phyloP scores from a whole-genome alignment of 495 filamentous ascomycete genomes.

The Monascus purpureus region DNA sequence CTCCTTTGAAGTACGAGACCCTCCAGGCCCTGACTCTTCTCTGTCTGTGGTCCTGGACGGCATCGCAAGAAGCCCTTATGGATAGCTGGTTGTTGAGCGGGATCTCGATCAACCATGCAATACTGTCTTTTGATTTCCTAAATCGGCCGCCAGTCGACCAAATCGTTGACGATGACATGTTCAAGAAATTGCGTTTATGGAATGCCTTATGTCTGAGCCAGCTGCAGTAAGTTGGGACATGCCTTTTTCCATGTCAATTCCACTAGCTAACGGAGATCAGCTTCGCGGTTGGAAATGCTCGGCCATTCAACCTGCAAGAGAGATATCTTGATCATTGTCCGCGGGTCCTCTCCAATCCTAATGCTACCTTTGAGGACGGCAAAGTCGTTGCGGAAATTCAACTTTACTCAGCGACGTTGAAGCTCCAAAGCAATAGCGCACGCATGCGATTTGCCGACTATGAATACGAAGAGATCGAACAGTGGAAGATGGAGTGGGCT shows the following conservation, averaged over 20 bases:
- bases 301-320: constrained; percentile 19
- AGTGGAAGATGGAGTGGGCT: constrained; percentile 27
- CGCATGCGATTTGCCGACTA: constrained; percentile 17
- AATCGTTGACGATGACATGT: constrained; percentile 16
- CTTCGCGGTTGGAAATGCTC: constrained; percentile 23
- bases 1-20: constrained; percentile 20
- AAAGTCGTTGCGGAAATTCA: constrained; percentile 25
- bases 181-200: constrained; percentile 24
- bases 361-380: constrained; percentile 20
- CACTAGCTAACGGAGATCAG: constrained; percentile 7
- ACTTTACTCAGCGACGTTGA: constrained; percentile 19
- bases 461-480: constrained; percentile 25
- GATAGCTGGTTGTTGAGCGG: constrained; percentile 31
- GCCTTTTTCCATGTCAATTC: background rate
- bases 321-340: constrained; percentile 23
- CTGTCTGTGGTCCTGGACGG: constrained; percentile 22
- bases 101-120: constrained; percentile 27
- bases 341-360: constrained; percentile 20
- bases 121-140: constrained; percentile 20
- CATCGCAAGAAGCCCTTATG: constrained; percentile 23
- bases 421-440: constrained; percentile 14
- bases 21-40: constrained; percentile 25
- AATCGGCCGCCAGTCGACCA: constrained; percentile 11
- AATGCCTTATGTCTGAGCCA: constrained; percentile 26
- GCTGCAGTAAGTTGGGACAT: constrained; percentile 19